A percentile compares a stretch with the other conserved stretches of the same genome.
These are phyloP conservation scores for Globisporangium camurandrum DNA, from an alignment of 352 stramenopile species.

Conservation along the genomic window DNA sequence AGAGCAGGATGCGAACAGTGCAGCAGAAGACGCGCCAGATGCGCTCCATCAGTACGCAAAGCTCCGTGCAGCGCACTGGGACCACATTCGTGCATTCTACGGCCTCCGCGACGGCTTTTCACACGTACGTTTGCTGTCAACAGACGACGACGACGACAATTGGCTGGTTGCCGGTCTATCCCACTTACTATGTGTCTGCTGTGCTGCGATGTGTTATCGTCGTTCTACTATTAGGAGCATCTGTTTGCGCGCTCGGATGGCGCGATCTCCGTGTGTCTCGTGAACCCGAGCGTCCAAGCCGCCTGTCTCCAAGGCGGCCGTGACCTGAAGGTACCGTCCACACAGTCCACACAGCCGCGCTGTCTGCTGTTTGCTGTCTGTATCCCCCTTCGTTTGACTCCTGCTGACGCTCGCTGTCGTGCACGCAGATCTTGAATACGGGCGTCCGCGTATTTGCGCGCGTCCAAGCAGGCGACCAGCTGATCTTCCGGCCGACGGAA, in stretches of 20 bases:
- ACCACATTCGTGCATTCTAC: constrained; percentile 54
- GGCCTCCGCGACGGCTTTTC: constrained; percentile 52
- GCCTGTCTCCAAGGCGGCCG: constrained; percentile 53
- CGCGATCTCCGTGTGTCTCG: constrained; percentile 54
- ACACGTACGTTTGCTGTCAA: constrained; percentile 37
- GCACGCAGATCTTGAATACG: constrained; percentile 83
- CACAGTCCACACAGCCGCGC: no score
- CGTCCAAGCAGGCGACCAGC: constrained; percentile 30
- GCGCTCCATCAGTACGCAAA: constrained; percentile 42
- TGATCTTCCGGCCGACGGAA: constrained; percentile 71
- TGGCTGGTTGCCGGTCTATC: neutral
- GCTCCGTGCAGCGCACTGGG: constrained; percentile 44
- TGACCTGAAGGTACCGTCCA: constrained; percentile 27
- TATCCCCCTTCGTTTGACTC: no score
- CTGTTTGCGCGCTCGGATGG: constrained; percentile 60
- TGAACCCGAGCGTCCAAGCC: constrained; percentile 40
- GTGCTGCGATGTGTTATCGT: no score
- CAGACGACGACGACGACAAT: no score
- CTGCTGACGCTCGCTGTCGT: no score
- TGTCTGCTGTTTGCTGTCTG: no score
- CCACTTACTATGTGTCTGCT: constrained; percentile 1
- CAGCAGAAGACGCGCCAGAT: constrained; percentile 9
- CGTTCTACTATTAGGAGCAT: constrained; percentile 39
- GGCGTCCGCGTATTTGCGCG: constrained; percentile 85
- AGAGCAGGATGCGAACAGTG: constrained; percentile 9